Evolutionary conservation across 2,329 filamentous ascomycete species (phyloP).

Genomic region (Hymenoscyphus infarciens): DNA sequence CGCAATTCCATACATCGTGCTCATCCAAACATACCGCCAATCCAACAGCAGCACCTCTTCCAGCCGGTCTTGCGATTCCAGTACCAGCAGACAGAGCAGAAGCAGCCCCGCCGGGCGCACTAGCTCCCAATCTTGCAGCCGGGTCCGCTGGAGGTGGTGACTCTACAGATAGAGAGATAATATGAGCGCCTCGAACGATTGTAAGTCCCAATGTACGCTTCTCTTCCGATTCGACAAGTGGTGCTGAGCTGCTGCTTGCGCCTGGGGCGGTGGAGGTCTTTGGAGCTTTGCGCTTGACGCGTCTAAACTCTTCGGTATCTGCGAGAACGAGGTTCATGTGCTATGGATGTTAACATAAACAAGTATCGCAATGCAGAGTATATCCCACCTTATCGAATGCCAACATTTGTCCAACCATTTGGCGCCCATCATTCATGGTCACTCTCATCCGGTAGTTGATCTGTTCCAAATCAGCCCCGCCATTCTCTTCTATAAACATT

Average conservation of each 20-base stretch:
- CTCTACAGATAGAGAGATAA: constrained; percentile 92
- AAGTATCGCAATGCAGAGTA: not conserved
- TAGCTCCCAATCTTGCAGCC: constrained; percentile 79
- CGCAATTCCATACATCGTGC: constrained; percentile 21
- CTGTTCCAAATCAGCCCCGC: constrained; percentile 45
- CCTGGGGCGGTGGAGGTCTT: constrained; percentile 58
- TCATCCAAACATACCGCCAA: constrained; percentile 59
- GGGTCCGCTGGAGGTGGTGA: constrained; percentile 94
- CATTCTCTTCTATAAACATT: constrained; percentile 7
- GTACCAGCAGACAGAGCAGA: constrained; percentile 75
- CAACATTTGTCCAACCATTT: constrained; percentile 97
- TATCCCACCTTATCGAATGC: constrained; percentile 86
- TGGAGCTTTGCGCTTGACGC: constrained; percentile 77
- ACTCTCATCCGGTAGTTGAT: constrained; percentile 99
- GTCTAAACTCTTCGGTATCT: constrained; percentile 96
- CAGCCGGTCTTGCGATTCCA: constrained; percentile 86
- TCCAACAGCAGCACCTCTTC: constrained; percentile 77
- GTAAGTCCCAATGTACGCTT: constrained; percentile 95
- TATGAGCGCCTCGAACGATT: constrained; percentile 90
- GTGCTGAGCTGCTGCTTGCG: constrained; percentile 56
- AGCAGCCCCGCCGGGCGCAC: constrained; percentile 60
- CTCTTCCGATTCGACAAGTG: constrained; percentile 85
- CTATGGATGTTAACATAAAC: constrained; percentile 43
- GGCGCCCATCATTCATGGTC: constrained; percentile 88
- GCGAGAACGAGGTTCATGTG: constrained; percentile 99